Percentiles rank a stretch among this genome's conserved stretches.
Conservation (phyloP, 2,329 filamentous ascomycete genomes). For the Cladosporium phlei region DNA sequence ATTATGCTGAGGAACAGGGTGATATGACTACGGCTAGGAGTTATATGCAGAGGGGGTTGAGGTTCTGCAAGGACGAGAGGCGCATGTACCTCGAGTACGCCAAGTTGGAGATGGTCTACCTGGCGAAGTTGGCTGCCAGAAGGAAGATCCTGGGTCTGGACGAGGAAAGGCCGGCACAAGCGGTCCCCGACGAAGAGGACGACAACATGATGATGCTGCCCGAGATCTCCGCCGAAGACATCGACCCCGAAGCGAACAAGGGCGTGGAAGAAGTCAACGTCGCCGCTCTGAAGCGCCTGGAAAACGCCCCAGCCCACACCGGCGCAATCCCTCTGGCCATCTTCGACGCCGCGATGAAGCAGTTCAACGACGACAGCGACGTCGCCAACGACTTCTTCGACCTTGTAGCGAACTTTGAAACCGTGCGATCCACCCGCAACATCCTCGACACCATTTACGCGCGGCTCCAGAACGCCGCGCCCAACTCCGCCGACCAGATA, state of each 20-base stretch:
- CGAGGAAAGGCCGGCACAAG: conserved; percentile 34
- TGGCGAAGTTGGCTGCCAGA: conserved; percentile 73
- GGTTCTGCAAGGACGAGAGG: conserved; percentile 76
- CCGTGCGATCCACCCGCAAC: conserved; percentile 58
- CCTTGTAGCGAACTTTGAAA: conserved; percentile 66
- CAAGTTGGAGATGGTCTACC: conserved; percentile 86
- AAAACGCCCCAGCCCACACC: conserved; percentile 72
- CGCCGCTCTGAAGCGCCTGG: conserved; percentile 58
- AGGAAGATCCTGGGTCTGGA: conserved; percentile 64
- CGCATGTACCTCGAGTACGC: conserved; percentile 85
- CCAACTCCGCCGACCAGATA: conserved; percentile 54
- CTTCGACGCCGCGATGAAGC: conserved; percentile 78
- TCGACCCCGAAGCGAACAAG: conserved; percentile 51
- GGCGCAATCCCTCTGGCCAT: conserved; percentile 93
- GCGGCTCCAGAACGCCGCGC: conserved; percentile 49
- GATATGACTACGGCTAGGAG: conserved; percentile 83
- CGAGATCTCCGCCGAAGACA: conserved; percentile 57
- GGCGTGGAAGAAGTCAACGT: conserved; percentile 47
- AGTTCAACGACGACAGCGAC: conserved; percentile 60
- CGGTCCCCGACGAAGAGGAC: conserved; percentile 41
- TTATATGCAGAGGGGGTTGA: conserved; percentile 82
- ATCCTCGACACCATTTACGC: conserved; percentile 71
- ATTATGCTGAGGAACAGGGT: conserved; percentile 69
- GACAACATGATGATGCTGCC: conserved; percentile 56
- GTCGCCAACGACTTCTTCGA: conserved; percentile 75